phyloP scores from a whole-genome alignment of 345 rosid species.

The Pistacia atlantica region DNA sequence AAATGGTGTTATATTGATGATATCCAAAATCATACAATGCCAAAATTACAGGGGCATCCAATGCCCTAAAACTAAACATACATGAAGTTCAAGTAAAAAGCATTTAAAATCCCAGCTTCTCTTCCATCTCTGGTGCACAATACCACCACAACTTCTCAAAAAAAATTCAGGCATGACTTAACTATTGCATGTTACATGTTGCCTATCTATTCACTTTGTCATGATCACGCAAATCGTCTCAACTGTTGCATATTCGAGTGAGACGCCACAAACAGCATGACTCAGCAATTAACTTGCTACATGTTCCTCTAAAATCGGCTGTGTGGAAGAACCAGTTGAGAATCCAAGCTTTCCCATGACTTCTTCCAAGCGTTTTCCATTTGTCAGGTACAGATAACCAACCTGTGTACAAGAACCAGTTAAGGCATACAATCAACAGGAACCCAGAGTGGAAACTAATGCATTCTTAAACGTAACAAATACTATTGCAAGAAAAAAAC shows the following conservation, averaged over 20 bases:
- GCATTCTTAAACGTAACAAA: not conserved
- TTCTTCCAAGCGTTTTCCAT: constrained; percentile 71
- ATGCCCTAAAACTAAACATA: not conserved
- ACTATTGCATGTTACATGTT: not conserved
- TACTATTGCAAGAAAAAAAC: not conserved
- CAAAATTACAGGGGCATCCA: too few species aligned
- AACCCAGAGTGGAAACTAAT: not conserved
- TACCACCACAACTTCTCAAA: not conserved
- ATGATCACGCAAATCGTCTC: not conserved
- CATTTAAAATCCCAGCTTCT: not conserved
- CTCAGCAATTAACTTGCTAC: constrained; percentile 29
- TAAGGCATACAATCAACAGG: too few species aligned
- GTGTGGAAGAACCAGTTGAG: constrained; percentile 53
- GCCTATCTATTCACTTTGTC: not conserved
- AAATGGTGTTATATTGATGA: too few species aligned
- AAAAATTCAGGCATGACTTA: not conserved
- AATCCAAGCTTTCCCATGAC: constrained; percentile 85
- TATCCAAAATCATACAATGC: too few species aligned
- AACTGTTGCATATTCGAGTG: not conserved
- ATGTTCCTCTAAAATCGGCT: constrained; percentile 45
- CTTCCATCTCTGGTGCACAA: not conserved
- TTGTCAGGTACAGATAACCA: constrained; percentile 79
- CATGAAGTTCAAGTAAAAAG: not conserved
- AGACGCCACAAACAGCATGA: not conserved
- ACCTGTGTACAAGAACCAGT: constrained; percentile 35